Evolutionary conservation across 768 basidiomycete genomes (phyloP).

Genomic region (Lentinula sp.): DNA sequence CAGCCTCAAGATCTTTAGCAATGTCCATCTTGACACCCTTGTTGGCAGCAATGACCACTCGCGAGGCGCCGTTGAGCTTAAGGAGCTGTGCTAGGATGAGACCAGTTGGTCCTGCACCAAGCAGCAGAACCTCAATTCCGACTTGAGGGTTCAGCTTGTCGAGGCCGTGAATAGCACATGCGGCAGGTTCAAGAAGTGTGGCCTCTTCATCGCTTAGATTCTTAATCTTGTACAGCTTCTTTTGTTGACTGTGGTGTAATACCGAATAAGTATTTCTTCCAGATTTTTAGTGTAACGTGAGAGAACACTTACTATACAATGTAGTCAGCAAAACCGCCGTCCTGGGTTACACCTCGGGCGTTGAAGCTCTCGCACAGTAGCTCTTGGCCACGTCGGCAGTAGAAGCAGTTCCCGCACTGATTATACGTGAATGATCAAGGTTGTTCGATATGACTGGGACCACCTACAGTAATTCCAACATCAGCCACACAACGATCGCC

Average conservation of each 20-base stretch:
- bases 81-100: slow-evolving; percentile 72
- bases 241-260: slow-evolving; percentile 39
- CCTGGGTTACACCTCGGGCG: slow-evolving; percentile 70
- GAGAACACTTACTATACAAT: slow-evolving; percentile 62
- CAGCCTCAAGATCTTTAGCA: slow-evolving; percentile 62
- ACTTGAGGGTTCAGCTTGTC: slow-evolving; percentile 82
- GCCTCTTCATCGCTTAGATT: slow-evolving; percentile 86
- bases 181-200: slow-evolving; percentile 83
- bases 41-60: slow-evolving; percentile 68
- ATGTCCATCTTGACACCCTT: slow-evolving; percentile 75
- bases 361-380: slow-evolving; percentile 84
- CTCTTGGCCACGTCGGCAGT: slow-evolving; percentile 78
- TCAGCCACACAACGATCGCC: slow-evolving; percentile 88
- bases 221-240: slow-evolving; percentile 82
- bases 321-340: slow-evolving; percentile 90
- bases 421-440: neutral
- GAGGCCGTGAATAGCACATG: slow-evolving; percentile 88
- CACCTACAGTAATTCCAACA: slow-evolving; percentile 60
- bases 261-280: neutral
- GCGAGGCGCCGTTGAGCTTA: slow-evolving; percentile 67
- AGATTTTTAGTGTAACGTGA: neutral
- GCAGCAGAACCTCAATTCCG: slow-evolving; percentile 76
- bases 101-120: slow-evolving; percentile 86
- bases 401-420: slow-evolving; percentile 82
- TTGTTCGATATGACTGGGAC: neutral